Percentiles rank a stretch among this genome's conserved stretches.
Conservation (phyloP, 148 eudicot genomes). For the Amaranthus palmeri region DNA sequence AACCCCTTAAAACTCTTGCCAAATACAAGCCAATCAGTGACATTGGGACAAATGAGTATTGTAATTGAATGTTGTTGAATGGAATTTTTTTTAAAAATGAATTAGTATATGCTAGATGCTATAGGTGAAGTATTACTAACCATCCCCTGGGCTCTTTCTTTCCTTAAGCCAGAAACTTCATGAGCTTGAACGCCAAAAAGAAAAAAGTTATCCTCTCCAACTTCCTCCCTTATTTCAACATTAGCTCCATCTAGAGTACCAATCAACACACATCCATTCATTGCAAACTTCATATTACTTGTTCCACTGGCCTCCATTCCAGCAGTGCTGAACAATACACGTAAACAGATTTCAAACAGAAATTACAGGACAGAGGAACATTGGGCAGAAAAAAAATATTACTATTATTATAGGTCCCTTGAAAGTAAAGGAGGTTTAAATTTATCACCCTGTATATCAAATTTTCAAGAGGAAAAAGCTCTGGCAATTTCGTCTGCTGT, state of each 20-base stretch:
- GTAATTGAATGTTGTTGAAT: neutral
- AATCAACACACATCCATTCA: slow-evolving; percentile 89
- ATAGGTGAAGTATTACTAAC: slow-evolving; percentile 25
- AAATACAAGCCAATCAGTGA: neutral
- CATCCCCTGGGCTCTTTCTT: slow-evolving; percentile 89
- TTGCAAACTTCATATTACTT: slow-evolving; percentile 98
- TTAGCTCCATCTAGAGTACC: slow-evolving; percentile 97
- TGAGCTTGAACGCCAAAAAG: slow-evolving; percentile 86
- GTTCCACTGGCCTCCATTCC: slow-evolving; percentile 99
- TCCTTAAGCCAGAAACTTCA: slow-evolving; percentile 64
- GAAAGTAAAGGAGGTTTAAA: neutral
- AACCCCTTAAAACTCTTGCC: no score
- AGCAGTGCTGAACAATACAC: slow-evolving; percentile 53
- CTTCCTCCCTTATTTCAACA: slow-evolving; percentile 93
- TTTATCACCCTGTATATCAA: no score
- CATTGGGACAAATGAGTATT: neutral
- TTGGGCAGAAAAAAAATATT: neutral
- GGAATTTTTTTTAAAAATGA: neutral
- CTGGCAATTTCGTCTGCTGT: no score
- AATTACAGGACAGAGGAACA: slow-evolving; percentile 6
- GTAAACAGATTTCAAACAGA: slow-evolving; percentile 4
- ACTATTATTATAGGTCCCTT: neutral
- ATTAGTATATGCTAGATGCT: neutral
- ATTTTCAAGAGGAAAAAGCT: neutral
- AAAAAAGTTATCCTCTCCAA: slow-evolving; percentile 82